Percentiles rank a stretch among this genome's conserved stretches.
Conservation (phyloP, 1,284 basidiomycete species). For the Leccinum insolens region DNA sequence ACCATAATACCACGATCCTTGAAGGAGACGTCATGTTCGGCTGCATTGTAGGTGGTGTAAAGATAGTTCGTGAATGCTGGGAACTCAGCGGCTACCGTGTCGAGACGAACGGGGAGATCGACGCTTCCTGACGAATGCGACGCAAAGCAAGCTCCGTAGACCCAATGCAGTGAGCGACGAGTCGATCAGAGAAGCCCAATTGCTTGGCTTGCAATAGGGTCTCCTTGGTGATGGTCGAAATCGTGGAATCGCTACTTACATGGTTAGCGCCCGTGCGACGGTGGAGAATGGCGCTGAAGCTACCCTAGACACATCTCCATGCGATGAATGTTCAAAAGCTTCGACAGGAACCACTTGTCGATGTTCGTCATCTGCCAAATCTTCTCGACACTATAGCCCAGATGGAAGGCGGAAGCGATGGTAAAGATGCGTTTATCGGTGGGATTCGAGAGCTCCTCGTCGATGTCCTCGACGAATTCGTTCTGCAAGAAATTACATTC, state of each 20-base stretch:
- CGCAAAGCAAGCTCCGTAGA: conserved; percentile 92
- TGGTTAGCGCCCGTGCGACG: conserved; percentile 5
- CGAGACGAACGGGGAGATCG: conserved; percentile 91
- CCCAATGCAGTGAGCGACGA: conserved; percentile 79
- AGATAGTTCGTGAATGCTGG: conserved; percentile 99
- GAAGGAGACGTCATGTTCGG: conserved; percentile 90
- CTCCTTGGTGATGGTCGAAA: conserved; percentile 67
- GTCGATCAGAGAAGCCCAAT: conserved; percentile 94
- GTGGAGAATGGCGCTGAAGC: conserved; percentile 17
- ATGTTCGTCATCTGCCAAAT: conserved; percentile 98
- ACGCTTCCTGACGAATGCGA: conserved; percentile 81
- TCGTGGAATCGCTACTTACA: conserved; percentile 59
- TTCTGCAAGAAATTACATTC: conserved; percentile 52
- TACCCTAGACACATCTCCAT: conserved; percentile 83
- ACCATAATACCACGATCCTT: conserved; percentile 96
- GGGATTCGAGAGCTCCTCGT: conserved; percentile 85
- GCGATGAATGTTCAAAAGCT: conserved; percentile 80
- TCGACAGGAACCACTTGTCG: conserved; percentile 97
- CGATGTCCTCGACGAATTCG: conserved; percentile 80
- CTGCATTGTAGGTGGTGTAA: conserved; percentile 96
- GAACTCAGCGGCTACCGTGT: conserved; percentile 98
- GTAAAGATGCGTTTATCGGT: conserved; percentile 94
- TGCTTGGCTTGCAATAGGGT: conserved; percentile 89
- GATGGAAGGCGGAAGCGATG: conserved; percentile 85
- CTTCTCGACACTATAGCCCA: conserved; percentile 93